These are phyloP conservation scores for Nicotiana knightiana DNA, from an alignment of 257 asterid genomes.

Conservation along the genomic window DNA sequence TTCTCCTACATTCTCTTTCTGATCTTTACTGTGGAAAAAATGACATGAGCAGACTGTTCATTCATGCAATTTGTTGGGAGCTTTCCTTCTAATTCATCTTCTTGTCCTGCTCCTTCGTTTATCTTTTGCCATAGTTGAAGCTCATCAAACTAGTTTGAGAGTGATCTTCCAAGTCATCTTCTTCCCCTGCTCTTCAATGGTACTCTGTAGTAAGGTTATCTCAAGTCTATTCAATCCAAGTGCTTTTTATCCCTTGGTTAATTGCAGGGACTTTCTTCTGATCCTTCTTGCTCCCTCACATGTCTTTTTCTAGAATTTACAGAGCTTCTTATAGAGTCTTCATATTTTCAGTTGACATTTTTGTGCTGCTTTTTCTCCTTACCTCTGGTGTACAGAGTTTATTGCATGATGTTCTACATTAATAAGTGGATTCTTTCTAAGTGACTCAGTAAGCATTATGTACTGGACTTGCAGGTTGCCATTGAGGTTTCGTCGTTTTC, in stretches of 20 bases:
- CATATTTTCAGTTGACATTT: not conserved
- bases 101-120: not conserved
- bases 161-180: not conserved
- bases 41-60: not conserved
- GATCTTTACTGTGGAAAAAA: not conserved
- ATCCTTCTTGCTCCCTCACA: not conserved
- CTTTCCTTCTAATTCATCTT: not conserved
- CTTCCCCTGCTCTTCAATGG: not conserved
- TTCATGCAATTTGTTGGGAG: not conserved
- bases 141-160: not conserved
- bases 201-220: not conserved
- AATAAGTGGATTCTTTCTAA: not conserved
- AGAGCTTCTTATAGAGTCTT: not conserved
- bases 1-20: not conserved
- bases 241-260: not conserved
- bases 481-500: conserved; percentile 96
- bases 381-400: not conserved
- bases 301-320: not conserved
- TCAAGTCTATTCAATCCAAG: not conserved
- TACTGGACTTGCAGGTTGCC: conserved; percentile 62
- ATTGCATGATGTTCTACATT: not conserved
- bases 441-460: not conserved
- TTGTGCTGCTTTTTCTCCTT: not conserved
- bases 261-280: not conserved
- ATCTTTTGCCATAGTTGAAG: not conserved